Conservation (phyloP, 1,139 yeast genomes). For the Geotrichum macrosporum region DNA sequence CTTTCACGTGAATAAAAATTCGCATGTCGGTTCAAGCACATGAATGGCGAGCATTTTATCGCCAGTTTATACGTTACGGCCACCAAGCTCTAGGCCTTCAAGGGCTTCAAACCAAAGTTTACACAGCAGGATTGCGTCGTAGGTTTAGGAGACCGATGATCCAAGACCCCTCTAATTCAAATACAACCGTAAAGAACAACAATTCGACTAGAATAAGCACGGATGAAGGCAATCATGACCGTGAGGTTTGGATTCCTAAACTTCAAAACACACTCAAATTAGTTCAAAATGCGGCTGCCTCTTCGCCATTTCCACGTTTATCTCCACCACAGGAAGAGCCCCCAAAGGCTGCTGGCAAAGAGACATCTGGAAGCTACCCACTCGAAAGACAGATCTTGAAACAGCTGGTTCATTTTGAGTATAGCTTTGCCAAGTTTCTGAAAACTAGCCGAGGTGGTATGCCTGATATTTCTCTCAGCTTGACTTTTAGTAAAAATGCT, state of each 20-base stretch:
- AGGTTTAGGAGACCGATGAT: no score
- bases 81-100: slow-evolving; percentile 22
- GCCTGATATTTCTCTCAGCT: background rate
- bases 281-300: slow-evolving; percentile 21
- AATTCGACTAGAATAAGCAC: background rate
- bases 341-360: no score
- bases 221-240: background rate
- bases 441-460: no score
- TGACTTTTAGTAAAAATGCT: background rate
- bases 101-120: slow-evolving; percentile 19
- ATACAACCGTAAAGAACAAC: slow-evolving; percentile 4
- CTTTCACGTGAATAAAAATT: no score
- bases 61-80: slow-evolving; percentile 24
- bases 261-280: slow-evolving; percentile 22
- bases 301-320: slow-evolving; percentile 16
- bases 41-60: slow-evolving; percentile 25
- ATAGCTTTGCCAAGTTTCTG: background rate
- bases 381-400: slow-evolving; percentile 9
- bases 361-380: background rate
- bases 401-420: slow-evolving; percentile 5
- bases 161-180: background rate
- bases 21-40: slow-evolving; percentile 17
- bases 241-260: background rate
- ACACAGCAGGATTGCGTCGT: slow-evolving; percentile 13
- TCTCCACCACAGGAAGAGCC: slow-evolving; percentile 11